Evolutionary conservation across 352 stramenopile species (phyloP).

Genomic region (Phytophthora ohioensis): DNA sequence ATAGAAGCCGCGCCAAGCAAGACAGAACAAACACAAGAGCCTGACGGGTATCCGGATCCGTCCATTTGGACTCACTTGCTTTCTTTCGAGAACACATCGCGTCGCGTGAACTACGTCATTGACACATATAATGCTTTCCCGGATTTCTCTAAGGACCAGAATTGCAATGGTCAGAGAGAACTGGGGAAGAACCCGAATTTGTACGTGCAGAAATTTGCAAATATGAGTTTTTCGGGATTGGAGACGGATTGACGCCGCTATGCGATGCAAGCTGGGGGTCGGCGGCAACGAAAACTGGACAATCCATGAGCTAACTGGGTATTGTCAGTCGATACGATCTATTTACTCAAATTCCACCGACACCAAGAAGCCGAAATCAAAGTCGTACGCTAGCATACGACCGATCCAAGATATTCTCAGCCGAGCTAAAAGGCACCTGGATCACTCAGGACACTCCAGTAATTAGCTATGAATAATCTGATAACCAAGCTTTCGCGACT

Average conservation of each 20-base stretch:
- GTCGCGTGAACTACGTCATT: slow-evolving; percentile 48
- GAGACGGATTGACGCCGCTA: slow-evolving; percentile 17
- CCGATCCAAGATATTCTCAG: too few relatives aligned
- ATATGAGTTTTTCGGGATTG: slow-evolving; percentile 25
- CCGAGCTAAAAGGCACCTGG: too few relatives aligned
- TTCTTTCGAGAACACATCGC: slow-evolving; percentile 56
- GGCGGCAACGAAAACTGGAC: slow-evolving; percentile 9
- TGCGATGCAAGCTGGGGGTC: slow-evolving; percentile 24
- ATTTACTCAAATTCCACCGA: neutral
- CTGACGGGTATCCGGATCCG: slow-evolving; percentile 46
- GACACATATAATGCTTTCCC: slow-evolving; percentile 55
- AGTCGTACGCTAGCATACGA: too few relatives aligned
- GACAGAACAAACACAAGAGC: neutral
- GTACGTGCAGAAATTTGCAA: slow-evolving; percentile 14
- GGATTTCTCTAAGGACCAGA: slow-evolving; percentile 50
- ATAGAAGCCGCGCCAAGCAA: slow-evolving; percentile 5
- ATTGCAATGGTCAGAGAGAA: slow-evolving; percentile 55
- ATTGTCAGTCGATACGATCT: too few relatives aligned
- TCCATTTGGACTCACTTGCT: slow-evolving; percentile 71
- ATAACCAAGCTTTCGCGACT: too few relatives aligned
- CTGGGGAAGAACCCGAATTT: slow-evolving; percentile 21
- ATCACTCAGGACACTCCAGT: too few relatives aligned
- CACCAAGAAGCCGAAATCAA: too few relatives aligned
- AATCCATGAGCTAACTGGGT: neutral
- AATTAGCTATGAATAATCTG: too few relatives aligned